Base-by-base conservation (phyloP, 108 stramenopile genomes). In the Nitzschia inconspicua region DNA sequence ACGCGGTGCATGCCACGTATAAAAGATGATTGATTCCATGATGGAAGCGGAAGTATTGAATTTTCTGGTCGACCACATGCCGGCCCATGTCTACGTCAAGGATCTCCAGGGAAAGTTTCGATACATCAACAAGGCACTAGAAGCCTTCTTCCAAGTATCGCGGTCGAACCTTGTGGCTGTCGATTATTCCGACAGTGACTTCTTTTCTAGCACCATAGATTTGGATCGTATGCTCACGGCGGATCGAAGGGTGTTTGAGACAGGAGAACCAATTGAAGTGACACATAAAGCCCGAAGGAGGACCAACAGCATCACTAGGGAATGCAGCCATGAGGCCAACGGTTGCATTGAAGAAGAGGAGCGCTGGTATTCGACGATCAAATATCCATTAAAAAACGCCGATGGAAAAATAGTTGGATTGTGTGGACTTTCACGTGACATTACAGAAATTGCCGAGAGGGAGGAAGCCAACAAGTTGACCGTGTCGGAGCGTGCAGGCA, bases 51-150 rank as follows among this genome's bases (percentile, higher is more conserved):
- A n/a, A n/a, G n/a, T n/a, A n/a, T n/a, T 37, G 36, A 8, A 8
- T 37, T 13, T 37, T n/a, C n/a, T n/a, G n/a, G n/a, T 58, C 24
- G 41, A 58, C 27, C 3, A 23, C 24, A 43, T 58, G 22, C 57
- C 57, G 3, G 57, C 40, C 14, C 31, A 58, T 5, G 41, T 34
- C 41, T 41, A 43, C 24, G 24, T 58, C 24, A 41, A 58, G 20
- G 57, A 58, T 26, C 43, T 58, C 24, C 3, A 43, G 4, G 57
- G 57, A 5, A 41, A 58, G 7, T 58, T 28, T 26, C 20, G 41
- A 11, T 55, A 55, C 53, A 35, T 32, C 34, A 55, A 55, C 37
- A 31, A 20, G 11, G 34, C 20, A 36, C 37, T 55, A 36, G 30
- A 55, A 32, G 23, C 18, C 30, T 18, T 26, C 6, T 50, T 9